Evolutionary conservation across 2,329 filamentous ascomycete species (phyloP).

Genomic region (Aspergillus persii): DNA sequence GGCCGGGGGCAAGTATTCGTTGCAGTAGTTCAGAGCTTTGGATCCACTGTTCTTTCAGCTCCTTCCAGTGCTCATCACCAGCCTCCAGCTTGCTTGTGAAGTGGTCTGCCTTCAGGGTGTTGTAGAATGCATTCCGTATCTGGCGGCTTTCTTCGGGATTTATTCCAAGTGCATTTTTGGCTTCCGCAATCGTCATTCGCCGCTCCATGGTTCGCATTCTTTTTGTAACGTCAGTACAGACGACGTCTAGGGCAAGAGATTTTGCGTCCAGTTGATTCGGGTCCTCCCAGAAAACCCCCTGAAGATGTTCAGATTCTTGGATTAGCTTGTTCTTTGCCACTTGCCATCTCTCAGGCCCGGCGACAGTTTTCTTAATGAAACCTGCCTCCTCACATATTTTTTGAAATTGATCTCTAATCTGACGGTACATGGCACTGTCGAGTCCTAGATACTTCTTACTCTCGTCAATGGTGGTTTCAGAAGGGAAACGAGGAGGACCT

Average conservation of each 20-base stretch:
- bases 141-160: conserved; percentile 67
- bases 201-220: conserved; percentile 65
- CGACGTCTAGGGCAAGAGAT: conserved; percentile 70
- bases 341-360: conserved; percentile 72
- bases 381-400: conserved; percentile 65
- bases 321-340: conserved; percentile 66
- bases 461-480: conserved; percentile 78
- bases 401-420: conserved; percentile 66
- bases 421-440: conserved; percentile 61
- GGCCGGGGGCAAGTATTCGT: conserved; percentile 52
- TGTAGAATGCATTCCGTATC: conserved; percentile 64
- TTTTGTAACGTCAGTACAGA: conserved; percentile 80
- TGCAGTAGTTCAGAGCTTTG: conserved; percentile 56
- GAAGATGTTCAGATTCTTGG: conserved; percentile 62
- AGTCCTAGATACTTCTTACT: conserved; percentile 68
- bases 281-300: conserved; percentile 59
- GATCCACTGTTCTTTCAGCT: conserved; percentile 68
- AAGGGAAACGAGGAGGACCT: conserved; percentile 71
- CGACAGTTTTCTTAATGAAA: conserved; percentile 73
- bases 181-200: conserved; percentile 70
- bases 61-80: conserved; percentile 68
- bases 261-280: conserved; percentile 61
- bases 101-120: conserved; percentile 62
- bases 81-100: conserved; percentile 73
- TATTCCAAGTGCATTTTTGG: conserved; percentile 68